Evolutionary conservation across 805 yeast species (phyloP), one percentile per base, ranked within the genome.

Genomic region (Saturnispora besseyi): DNA sequence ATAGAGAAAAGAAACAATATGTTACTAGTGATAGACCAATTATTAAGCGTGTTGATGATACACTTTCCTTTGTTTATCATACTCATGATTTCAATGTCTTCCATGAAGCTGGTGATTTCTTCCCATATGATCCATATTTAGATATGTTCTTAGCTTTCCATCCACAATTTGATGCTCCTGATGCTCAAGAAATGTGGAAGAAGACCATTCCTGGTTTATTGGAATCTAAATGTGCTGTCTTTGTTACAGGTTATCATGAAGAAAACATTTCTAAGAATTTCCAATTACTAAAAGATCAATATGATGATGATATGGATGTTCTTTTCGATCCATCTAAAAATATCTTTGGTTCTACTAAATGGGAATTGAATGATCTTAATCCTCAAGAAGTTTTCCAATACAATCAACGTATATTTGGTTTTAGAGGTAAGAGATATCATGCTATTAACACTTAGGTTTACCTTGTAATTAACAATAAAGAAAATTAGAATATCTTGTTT

Each of bases 41-140:
- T 26, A 78, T 81, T 38, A 79, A 81, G 58, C 78, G 90, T 61
- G 70, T 84, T 44, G 96, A 87, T 66, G 82, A 79, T 46, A 80
- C 82, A 47, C 65, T 93, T 59, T 73, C 85, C 28, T 75, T 90
- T 57, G 78, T 84, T 51, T 84, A 84, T 69, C 96, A 90, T 67
- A 88, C 98, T 1, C 85, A 87, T 59, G 90, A 84, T 67, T 93
- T 93, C 80, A 88, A 89, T 62, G 91, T 85, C 37, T 74, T 85
- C 53, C 96, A 93, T 68, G 89, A 89, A 60, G 82, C 87, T 45
- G 93, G 90, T 60, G 97, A 91, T 68, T 87, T 93, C 65, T 87
- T 88, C 81, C 99, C 99, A 5, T 93, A 90, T 66, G 99, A 93
- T 66, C 99, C 99, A 42, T 93, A 91, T 67, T 76, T 87, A 63